phyloP scores from a whole-genome alignment of 768 basidiomycete genomes.

The Tylopilus sp. region DNA sequence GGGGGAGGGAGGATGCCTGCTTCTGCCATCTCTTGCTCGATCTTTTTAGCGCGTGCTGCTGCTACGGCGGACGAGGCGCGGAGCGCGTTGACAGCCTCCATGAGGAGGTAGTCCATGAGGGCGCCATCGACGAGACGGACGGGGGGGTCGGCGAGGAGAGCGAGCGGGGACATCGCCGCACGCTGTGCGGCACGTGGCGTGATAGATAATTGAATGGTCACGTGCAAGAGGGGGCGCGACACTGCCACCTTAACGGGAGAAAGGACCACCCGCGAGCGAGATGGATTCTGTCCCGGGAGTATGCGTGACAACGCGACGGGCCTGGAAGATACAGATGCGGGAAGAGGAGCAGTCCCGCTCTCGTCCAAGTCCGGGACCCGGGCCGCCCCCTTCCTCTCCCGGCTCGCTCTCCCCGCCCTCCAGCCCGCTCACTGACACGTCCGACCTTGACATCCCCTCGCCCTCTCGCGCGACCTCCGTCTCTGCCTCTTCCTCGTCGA shows the following conservation, averaged over 20 bases:
- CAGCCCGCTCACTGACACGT: slow-evolving; percentile 25
- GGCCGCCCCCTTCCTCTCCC: slow-evolving; percentile 18
- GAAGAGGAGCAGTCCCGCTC: not conserved
- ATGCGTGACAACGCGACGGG: slow-evolving; percentile 29
- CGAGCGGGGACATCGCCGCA: slow-evolving; percentile 30
- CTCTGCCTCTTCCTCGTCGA: slow-evolving; percentile 25
- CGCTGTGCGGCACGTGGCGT: no score
- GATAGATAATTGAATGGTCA: not conserved
- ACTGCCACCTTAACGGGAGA: slow-evolving; percentile 14
- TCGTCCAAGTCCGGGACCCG: not conserved
- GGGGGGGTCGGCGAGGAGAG: slow-evolving; percentile 65
- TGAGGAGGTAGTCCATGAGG: slow-evolving; percentile 83
- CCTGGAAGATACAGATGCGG: slow-evolving; percentile 25
- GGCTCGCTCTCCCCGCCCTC: slow-evolving; percentile 14
- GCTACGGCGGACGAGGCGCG: slow-evolving; percentile 74
- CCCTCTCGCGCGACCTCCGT: slow-evolving; percentile 19
- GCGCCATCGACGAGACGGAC: slow-evolving; percentile 58
- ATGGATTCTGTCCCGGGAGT: slow-evolving; percentile 3
- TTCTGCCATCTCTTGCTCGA: slow-evolving; percentile 77
- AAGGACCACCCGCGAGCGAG: no score
- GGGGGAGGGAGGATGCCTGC: slow-evolving; percentile 67
- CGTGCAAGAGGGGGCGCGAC: slow-evolving; percentile 14
- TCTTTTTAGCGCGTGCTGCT: slow-evolving; percentile 56
- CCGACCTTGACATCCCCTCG: slow-evolving; percentile 12
- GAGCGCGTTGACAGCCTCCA: slow-evolving; percentile 73